A percentile compares a stretch with the other conserved stretches of the same genome.
These are phyloP conservation scores for Besnoitia besnoiti DNA, from an alignment of 169 alveolate species.

Conservation along the genomic window DNA sequence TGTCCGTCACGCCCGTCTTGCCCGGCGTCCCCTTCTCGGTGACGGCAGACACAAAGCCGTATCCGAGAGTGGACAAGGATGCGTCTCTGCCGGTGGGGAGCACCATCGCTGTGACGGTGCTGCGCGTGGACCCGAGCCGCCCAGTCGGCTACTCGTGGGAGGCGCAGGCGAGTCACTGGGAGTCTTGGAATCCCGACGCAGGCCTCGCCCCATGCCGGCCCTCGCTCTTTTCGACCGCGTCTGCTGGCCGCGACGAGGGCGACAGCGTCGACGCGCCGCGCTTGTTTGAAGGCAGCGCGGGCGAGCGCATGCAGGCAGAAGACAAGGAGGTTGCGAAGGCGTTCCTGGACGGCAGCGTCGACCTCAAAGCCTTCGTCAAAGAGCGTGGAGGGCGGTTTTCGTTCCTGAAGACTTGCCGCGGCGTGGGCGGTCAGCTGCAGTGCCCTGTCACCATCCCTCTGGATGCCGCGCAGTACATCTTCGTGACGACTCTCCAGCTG, in stretches of 20 bases:
- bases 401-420: background rate
- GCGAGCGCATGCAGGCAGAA: too few relatives aligned
- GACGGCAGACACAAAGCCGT: background rate
- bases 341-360: background rate
- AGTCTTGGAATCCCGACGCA: background rate
- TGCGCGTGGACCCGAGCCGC: background rate
- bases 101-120: background rate
- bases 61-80: background rate
- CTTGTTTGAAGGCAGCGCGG: too few relatives aligned
- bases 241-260: background rate
- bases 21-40: background rate
- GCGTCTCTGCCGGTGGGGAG: background rate
- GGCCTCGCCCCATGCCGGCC: background rate
- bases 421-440: background rate
- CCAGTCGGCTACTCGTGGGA: background rate
- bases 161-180: background rate
- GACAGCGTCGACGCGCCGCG: too few relatives aligned
- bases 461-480: background rate
- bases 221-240: background rate
- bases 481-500: background rate
- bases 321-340: background rate
- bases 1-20: background rate
- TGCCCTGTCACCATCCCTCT: background rate
- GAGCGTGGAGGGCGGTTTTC: background rate
- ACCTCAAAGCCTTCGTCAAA: background rate